Base-by-base conservation (phyloP, 768 basidiomycete genomes). In the Pleurotus eryngii region DNA sequence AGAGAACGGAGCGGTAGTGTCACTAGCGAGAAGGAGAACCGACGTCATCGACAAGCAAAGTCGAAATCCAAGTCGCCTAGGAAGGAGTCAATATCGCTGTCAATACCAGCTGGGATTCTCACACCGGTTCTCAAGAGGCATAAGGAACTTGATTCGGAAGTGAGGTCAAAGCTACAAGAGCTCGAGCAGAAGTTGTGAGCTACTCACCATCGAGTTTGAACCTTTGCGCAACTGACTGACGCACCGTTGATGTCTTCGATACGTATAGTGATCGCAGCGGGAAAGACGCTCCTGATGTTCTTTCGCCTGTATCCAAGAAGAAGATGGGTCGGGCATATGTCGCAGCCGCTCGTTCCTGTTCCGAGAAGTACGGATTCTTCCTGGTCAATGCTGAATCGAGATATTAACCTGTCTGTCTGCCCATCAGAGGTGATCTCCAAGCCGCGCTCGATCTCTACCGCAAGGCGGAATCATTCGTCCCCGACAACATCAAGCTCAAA, bases 301-400 rank as follows among this genome's bases (percentile, higher is more conserved):
- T 90, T 50, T 90, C 87, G 4, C 89, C 89, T 1, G 78, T 81
- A 18, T 88, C 89, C 9, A 84, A 82, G 69, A 92, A 92, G 79
- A 89, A 89, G 73, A 87, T 87, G 0, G 92, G 90, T 2, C 77
- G 88, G 15, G 90, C 90, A 1, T 91, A 91, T 64, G 88, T 92
- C n/a, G 83, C 88, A 20, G 82, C 92, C 22, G 92, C 92, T 12
- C 81, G 92, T 17, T 81, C 87, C 17, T 84, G 89, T 70, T 90
- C 89, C 2, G 87, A 92, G 69, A 89, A 89, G 91, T 92, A 63
- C 61, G 47, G 55, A 55, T 40, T 26, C 45, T 38, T 55, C 22
- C 30, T 30, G 55, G 8, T 35, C 42, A 26, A 40, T 53, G 37
- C 46, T 48, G 46, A 56, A 60, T 8, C 30, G 30, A 35, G 30